A percentile compares a stretch with the other conserved stretches of the same genome.
Conservation (phyloP, 495 filamentous ascomycete genomes). For the Aspergillus affinis region DNA sequence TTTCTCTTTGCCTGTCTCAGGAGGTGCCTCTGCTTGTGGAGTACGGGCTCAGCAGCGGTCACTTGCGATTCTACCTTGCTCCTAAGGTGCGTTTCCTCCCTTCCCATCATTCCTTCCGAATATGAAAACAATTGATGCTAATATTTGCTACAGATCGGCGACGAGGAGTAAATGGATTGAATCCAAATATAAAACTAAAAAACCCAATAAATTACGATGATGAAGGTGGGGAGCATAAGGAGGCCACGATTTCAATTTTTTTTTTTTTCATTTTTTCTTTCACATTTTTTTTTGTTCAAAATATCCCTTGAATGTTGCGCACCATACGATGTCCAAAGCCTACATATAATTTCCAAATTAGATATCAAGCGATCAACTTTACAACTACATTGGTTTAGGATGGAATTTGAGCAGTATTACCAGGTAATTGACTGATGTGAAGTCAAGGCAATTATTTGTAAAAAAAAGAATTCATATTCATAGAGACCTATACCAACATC, state of each 20-base stretch:
- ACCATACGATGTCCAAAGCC: conserved; percentile 15
- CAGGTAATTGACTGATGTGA: not conserved
- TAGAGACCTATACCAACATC: not conserved
- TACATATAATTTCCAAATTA: conserved; percentile 26
- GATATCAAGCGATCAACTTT: conserved; percentile 24
- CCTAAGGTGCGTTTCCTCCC: conserved; percentile 74
- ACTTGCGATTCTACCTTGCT: conserved; percentile 93
- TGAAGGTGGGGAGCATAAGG: conserved; percentile 34
- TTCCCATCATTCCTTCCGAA: not conserved
- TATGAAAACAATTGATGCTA: conserved; percentile 10
- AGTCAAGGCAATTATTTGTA: not conserved
- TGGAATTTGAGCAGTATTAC: not conserved
- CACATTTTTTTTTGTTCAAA: conserved; percentile 17
- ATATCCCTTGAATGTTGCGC: conserved; percentile 16
- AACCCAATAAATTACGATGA: conserved; percentile 31
- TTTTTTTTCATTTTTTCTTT: conserved; percentile 21
- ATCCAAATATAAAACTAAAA: conserved; percentile 21
- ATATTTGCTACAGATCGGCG: conserved; percentile 66
- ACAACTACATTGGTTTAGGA: not conserved
- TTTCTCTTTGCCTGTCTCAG: conserved; percentile 90
- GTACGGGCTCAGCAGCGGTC: conserved; percentile 84
- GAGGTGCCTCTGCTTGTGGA: conserved; percentile 96
- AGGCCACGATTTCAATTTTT: conserved; percentile 28
- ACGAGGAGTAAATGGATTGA: conserved; percentile 69
- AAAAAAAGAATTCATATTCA: not conserved